These are phyloP conservation scores for Roridomyces roridus DNA, from an alignment of 768 basidiomycete genomes.

Conservation along the genomic window DNA sequence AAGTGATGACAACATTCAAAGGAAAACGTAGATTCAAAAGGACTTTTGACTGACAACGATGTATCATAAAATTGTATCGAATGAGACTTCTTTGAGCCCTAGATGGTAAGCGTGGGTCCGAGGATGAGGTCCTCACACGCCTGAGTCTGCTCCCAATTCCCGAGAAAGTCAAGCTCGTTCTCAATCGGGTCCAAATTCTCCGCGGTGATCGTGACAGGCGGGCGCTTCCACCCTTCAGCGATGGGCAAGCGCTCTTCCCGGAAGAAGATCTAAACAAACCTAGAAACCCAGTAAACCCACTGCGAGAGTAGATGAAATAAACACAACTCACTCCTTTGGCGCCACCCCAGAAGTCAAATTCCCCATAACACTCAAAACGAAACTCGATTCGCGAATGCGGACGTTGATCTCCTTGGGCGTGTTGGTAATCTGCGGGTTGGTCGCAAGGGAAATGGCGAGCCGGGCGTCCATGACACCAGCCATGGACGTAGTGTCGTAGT, in stretches of 20 bases:
- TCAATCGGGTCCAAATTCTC: conserved; percentile 8
- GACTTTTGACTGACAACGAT: too few relatives aligned
- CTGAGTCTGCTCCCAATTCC: conserved; percentile 16
- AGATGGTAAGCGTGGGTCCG: conserved; percentile 4
- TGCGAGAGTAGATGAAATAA: background rate
- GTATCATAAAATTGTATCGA: too few relatives aligned
- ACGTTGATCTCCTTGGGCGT: conserved; percentile 20
- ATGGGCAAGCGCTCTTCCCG: conserved; percentile 26
- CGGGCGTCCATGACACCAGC: conserved; percentile 14
- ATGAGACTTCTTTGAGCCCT: too few relatives aligned
- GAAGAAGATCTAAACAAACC: conserved; percentile 27
- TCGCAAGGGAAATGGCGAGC: conserved; percentile 7
- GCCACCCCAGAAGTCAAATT: conserved; percentile 15
- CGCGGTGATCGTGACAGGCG: conserved; percentile 7
- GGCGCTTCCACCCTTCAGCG: conserved; percentile 24
- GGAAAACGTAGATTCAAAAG: too few relatives aligned
- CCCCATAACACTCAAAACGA: conserved; percentile 23
- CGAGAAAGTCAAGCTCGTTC: background rate
- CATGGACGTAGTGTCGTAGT: conserved; percentile 20
- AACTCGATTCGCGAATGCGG: conserved; percentile 16
- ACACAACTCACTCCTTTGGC: conserved; percentile 22
- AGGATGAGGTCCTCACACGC: conserved; percentile 12
- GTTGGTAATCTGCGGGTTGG: conserved; percentile 18
- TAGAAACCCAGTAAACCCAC: background rate
- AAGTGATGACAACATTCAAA: too few relatives aligned